Conservation (phyloP, 768 basidiomycete species). For the Polyporus arcularius region DNA sequence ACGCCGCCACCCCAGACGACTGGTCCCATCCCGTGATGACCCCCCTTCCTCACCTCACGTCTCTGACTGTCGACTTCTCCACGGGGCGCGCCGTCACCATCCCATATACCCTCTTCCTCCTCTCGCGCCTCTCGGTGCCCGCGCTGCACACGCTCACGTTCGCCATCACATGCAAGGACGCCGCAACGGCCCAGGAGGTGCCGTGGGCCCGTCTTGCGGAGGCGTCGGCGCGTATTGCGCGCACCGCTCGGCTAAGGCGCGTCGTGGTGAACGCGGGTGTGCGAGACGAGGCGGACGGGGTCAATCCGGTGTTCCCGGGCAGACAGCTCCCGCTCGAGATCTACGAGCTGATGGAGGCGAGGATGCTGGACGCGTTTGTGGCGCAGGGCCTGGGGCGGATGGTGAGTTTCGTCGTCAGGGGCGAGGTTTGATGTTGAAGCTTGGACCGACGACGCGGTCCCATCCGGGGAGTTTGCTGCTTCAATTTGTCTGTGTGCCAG, state of each 20-base stretch:
- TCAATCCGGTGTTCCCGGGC: background rate
- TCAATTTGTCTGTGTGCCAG: background rate
- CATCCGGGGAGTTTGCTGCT: background rate
- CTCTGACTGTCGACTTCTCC: constrained; percentile 16
- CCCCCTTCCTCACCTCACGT: constrained; percentile 3
- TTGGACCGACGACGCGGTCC: no score
- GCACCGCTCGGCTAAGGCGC: background rate
- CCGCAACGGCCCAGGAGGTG: constrained; percentile 1
- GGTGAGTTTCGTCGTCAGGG: background rate
- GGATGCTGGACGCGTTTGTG: constrained; percentile 4
- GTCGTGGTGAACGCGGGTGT: constrained; percentile 8
- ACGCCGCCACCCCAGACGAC: constrained; percentile 7
- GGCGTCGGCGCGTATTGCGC: constrained; percentile 7
- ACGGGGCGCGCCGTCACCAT: constrained; percentile 10
- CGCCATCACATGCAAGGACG: constrained; percentile 9
- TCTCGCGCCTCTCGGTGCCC: constrained; percentile 10
- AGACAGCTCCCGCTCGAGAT: background rate
- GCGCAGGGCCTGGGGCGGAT: constrained; percentile 13
- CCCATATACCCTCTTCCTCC: constrained; percentile 12
- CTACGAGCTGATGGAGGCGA: constrained; percentile 11
- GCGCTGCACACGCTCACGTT: constrained; percentile 14
- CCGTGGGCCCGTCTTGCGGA: constrained; percentile 11
- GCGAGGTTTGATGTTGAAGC: background rate
- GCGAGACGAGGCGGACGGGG: constrained; percentile 1
- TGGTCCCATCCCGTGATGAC: background rate